Evolutionary conservation across 176 grass and related monocot genomes (phyloP).

Genomic region (Bothriochloa decipiens): DNA sequence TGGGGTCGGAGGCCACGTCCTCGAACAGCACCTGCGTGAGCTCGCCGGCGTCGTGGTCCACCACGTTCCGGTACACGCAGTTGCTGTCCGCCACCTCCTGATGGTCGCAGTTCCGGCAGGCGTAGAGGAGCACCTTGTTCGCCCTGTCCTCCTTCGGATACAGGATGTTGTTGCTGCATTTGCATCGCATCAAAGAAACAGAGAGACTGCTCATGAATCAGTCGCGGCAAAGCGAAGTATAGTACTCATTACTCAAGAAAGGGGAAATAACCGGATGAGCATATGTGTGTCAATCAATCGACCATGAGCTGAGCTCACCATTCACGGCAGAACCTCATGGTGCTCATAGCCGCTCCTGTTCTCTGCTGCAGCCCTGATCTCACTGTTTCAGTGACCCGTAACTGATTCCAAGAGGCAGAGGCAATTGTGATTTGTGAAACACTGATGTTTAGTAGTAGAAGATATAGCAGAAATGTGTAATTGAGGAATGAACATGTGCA

Average conservation of each 20-base stretch:
- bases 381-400: neutral
- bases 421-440: neutral
- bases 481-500: neutral
- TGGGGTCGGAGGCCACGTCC: slow-evolving; percentile 58
- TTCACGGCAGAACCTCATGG: slow-evolving; percentile 55
- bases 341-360: neutral
- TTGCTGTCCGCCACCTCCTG: slow-evolving; percentile 61
- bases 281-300: no score
- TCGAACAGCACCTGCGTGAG: slow-evolving; percentile 56
- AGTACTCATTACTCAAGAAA: no score
- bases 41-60: slow-evolving; percentile 56
- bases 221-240: no score
- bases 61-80: slow-evolving; percentile 65
- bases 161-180: slow-evolving; percentile 52
- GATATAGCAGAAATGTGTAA: neutral
- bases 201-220: neutral
- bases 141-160: slow-evolving; percentile 49
- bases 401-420: neutral
- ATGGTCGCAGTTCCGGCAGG: slow-evolving; percentile 53
- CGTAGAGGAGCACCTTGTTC: slow-evolving; percentile 46
- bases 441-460: neutral
- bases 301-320: slow-evolving; percentile 28
- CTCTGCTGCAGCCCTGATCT: neutral
- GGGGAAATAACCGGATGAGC: neutral
- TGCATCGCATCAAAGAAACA: neutral